Conservation (phyloP, 768 basidiomycete species). For the Heimioporus sp. region DNA sequence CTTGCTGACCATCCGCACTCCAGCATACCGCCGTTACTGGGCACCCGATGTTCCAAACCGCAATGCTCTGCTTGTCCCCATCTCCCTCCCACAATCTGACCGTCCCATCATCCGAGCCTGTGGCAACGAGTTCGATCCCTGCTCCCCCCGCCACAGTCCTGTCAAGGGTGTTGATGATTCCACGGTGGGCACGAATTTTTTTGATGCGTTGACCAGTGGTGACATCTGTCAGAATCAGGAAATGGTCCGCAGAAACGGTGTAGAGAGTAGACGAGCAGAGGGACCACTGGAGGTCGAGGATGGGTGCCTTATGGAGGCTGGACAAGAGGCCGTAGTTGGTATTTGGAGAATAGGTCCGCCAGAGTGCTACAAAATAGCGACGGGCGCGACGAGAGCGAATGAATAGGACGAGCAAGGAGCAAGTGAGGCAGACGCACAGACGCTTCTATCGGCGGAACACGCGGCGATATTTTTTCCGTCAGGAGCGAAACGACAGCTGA, state of each 20-base stretch:
- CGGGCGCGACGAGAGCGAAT: no score
- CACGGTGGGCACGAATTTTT: constrained; percentile 85
- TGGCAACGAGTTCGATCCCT: constrained; percentile 81
- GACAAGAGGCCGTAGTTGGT: constrained; percentile 88
- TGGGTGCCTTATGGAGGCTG: constrained; percentile 83
- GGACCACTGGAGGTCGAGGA: constrained; percentile 92
- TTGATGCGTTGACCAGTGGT: constrained; percentile 80
- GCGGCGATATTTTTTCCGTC: constrained; percentile 93
- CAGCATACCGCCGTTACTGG: constrained; percentile 92
- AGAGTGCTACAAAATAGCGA: constrained; percentile 54
- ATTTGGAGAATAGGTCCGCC: constrained; percentile 90
- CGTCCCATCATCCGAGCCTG: constrained; percentile 89
- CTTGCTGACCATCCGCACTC: constrained; percentile 85
- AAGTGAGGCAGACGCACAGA: constrained; percentile 59
- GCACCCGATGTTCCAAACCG: constrained; percentile 80
- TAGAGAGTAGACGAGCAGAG: constrained; percentile 70
- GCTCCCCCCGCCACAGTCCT: constrained; percentile 81
- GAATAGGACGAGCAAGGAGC: no score
- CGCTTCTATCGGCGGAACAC: constrained; percentile 83
- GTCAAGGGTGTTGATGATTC: constrained; percentile 88
- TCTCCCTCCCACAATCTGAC: constrained; percentile 92
- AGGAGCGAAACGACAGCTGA: constrained; percentile 92
- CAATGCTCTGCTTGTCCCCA: constrained; percentile 68
- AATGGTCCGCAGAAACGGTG: constrained; percentile 89
- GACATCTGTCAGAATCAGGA: constrained; percentile 71